phyloP scores from a whole-genome alignment of 768 basidiomycete genomes.

The Kwoniella bestiolae region DNA sequence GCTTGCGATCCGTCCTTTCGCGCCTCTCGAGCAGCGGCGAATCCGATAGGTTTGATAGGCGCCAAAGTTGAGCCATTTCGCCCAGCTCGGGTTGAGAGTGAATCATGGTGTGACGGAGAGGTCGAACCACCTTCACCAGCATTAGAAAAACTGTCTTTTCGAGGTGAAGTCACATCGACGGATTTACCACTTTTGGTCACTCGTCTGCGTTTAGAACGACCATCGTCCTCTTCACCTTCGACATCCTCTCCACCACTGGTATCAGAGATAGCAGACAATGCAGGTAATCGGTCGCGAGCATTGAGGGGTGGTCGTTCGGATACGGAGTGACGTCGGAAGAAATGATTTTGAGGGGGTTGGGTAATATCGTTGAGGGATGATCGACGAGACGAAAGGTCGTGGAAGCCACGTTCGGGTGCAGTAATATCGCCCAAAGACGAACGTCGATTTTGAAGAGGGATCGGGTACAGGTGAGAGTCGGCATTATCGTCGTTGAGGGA shows the following conservation, averaged over 20 bases:
- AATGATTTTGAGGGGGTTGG: not conserved
- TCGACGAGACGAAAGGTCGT: not conserved
- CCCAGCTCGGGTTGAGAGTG: not conserved
- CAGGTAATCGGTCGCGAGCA: slow-evolving; percentile 1
- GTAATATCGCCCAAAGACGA: not conserved
- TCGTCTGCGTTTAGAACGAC: slow-evolving; percentile 23
- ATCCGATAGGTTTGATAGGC: slow-evolving; percentile 51
- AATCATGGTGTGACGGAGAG: not conserved
- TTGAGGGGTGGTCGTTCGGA: not conserved
- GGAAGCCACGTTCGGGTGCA: not conserved
- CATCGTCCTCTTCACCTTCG: slow-evolving; percentile 16
- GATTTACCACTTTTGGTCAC: slow-evolving; percentile 21
- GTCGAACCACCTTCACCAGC: slow-evolving; percentile 10
- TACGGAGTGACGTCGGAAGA: not conserved
- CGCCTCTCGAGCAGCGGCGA: slow-evolving; percentile 43
- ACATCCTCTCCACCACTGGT: slow-evolving; percentile 13
- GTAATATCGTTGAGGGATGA: not conserved
- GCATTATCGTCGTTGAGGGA: not conserved
- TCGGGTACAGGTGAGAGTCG: slow-evolving; percentile 1
- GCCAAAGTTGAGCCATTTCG: slow-evolving; percentile 15
- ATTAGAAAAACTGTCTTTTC: slow-evolving; percentile 2
- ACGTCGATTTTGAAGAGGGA: slow-evolving; percentile 1
- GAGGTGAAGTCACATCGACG: slow-evolving; percentile 9
- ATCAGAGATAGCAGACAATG: not conserved
- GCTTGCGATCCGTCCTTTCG: slow-evolving; percentile 29